Conservation (phyloP, 257 asterid genomes). For the Craterostigma plantagineum region DNA sequence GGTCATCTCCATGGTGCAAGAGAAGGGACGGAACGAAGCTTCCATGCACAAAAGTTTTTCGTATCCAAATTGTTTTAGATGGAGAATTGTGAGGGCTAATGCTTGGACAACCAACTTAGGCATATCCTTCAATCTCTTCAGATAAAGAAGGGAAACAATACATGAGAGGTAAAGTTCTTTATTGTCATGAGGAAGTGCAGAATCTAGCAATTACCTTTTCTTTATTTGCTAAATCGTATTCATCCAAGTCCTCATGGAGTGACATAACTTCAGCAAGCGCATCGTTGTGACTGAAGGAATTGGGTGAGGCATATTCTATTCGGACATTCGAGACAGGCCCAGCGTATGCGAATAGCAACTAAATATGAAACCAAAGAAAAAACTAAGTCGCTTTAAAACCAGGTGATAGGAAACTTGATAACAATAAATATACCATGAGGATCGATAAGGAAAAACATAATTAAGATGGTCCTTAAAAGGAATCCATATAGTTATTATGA, state of each 20-base stretch:
- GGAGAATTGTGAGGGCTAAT: slow-evolving; percentile 44
- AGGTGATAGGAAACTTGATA: slow-evolving; percentile 3
- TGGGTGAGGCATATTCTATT: slow-evolving; percentile 46
- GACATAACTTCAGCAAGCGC: slow-evolving; percentile 53
- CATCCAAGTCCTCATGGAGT: slow-evolving; percentile 38
- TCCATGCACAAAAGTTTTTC: slow-evolving; percentile 67
- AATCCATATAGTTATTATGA: too few relatives aligned
- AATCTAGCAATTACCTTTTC: slow-evolving; percentile 24
- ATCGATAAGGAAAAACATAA: not conserved
- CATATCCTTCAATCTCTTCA: slow-evolving; percentile 59
- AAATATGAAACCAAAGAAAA: slow-evolving; percentile 8
- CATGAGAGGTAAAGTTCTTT: not conserved
- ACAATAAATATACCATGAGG: not conserved
- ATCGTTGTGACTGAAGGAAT: slow-evolving; percentile 33
- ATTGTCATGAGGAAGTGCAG: slow-evolving; percentile 1
- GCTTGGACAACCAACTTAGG: slow-evolving; percentile 70
- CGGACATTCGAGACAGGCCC: slow-evolving; percentile 85
- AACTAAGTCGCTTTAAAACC: too few relatives aligned
- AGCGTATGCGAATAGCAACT: slow-evolving; percentile 81
- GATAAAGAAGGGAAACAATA: not conserved
- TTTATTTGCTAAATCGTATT: slow-evolving; percentile 15
- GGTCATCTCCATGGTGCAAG: slow-evolving; percentile 63
- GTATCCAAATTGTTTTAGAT: slow-evolving; percentile 81
- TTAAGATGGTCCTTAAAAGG: not conserved
- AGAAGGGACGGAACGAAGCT: slow-evolving; percentile 65